These are phyloP conservation scores for Ophiostoma novo-ulmi DNA, from an alignment of 2,329 filamentous ascomycete species.

Conservation along the genomic window DNA sequence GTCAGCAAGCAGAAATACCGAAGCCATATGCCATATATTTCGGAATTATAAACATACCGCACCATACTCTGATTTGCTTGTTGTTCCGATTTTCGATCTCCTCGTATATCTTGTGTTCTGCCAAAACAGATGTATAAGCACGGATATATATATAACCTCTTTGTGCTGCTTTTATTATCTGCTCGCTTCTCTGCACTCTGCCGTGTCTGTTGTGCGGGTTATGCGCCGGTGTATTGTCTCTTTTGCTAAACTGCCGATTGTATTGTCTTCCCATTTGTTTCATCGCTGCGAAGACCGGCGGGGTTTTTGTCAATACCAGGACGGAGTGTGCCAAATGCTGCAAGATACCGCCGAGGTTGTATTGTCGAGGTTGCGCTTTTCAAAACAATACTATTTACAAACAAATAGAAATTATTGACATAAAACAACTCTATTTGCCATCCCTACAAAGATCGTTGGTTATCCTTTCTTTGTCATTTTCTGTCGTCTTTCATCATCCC, in stretches of 20 bases:
- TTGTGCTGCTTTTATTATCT: not conserved
- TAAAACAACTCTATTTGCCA: not conserved
- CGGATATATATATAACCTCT: not conserved
- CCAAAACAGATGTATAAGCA: not conserved
- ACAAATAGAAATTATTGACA: not conserved
- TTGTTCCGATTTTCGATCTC: not conserved
- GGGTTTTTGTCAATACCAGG: not conserved
- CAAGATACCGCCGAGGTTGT: not conserved
- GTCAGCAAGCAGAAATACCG: not conserved
- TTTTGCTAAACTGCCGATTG: not conserved
- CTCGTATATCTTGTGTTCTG: not conserved
- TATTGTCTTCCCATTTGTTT: not conserved
- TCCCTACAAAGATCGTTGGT: conserved; percentile 5
- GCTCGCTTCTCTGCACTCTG: not conserved
- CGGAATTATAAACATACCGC: not conserved
- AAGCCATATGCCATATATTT: too few species aligned
- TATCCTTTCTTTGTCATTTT: not conserved
- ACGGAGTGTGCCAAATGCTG: not conserved
- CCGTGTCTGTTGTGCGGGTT: not conserved
- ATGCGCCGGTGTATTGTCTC: not conserved
- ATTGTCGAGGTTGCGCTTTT: not conserved
- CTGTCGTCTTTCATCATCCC: not conserved
- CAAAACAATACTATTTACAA: not conserved
- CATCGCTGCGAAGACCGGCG: not conserved
- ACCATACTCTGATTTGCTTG: not conserved